A percentile compares a stretch with the other conserved stretches of the same genome.
Conservation (phyloP, 768 basidiomycete genomes). For the Candolleomyces efflorescens region DNA sequence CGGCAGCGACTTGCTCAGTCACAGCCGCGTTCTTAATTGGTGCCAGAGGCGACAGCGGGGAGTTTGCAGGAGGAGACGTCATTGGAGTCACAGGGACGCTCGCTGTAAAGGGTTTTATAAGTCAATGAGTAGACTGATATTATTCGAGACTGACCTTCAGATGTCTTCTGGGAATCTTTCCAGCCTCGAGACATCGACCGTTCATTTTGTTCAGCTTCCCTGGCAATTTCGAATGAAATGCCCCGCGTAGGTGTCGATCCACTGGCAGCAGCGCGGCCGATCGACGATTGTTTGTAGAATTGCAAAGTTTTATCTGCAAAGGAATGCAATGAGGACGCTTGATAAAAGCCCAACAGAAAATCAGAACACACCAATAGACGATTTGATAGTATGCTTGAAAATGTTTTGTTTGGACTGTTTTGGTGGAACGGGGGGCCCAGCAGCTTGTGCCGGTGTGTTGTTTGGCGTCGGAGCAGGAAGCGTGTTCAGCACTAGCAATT, state of each 20-base stretch:
- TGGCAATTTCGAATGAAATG: slow-evolving; percentile 31
- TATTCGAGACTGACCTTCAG: slow-evolving; percentile 1
- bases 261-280: slow-evolving; percentile 33
- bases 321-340: neutral
- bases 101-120: neutral
- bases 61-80: neutral
- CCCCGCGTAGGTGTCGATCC: slow-evolving; percentile 41
- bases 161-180: neutral
- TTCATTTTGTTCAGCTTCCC: slow-evolving; percentile 1
- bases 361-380: slow-evolving; percentile 61
- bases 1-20: slow-evolving; percentile 49
- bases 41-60: slow-evolving; percentile 50
- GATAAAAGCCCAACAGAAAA: neutral
- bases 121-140: neutral
- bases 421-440: slow-evolving; percentile 5
- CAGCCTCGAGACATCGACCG: neutral
- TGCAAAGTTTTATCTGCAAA: slow-evolving; percentile 60
- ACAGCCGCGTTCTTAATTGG: slow-evolving; percentile 49
- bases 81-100: neutral
- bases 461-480: slow-evolving; percentile 11
- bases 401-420: slow-evolving; percentile 32
- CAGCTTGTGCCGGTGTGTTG: slow-evolving; percentile 17
- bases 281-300: slow-evolving; percentile 60
- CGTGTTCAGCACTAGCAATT: slow-evolving; percentile 5
- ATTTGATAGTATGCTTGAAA: slow-evolving; percentile 67